A percentile compares a stretch with the other conserved stretches of the same genome.
Evolutionary conservation across 2,329 filamentous ascomycete species (phyloP).

Genomic region (Monosporascus sp.): DNA sequence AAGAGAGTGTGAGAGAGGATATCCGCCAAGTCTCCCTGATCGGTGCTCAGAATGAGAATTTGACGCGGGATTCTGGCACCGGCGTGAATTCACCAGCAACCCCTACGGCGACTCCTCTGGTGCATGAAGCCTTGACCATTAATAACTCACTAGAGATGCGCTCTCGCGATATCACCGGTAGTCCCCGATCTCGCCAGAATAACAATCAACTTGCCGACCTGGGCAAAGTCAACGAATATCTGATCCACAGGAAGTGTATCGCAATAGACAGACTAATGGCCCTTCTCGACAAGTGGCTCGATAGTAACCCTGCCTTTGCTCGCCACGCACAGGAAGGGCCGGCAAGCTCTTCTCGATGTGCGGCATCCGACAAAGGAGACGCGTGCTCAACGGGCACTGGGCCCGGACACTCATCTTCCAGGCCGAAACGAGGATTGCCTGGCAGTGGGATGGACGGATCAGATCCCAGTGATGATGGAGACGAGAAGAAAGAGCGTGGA

Average conservation of each 20-base stretch:
- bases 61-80: background rate
- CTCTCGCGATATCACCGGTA: background rate
- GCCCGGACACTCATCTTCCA: background rate
- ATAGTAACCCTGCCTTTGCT: background rate
- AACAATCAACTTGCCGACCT: slow-evolving; percentile 2
- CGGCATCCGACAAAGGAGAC: background rate
- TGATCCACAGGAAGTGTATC: slow-evolving; percentile 2
- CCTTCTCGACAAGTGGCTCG: slow-evolving; percentile 3
- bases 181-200: slow-evolving; percentile 2
- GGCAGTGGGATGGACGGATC: slow-evolving; percentile 1
- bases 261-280: slow-evolving; percentile 5
- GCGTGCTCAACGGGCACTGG: background rate
- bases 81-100: background rate
- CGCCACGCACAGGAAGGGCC: background rate
- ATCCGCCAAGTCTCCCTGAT: background rate
- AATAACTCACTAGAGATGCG: slow-evolving; percentile 4
- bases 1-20: background rate
- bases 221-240: slow-evolving; percentile 4
- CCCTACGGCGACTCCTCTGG: background rate
- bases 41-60: slow-evolving; percentile 1
- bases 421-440: slow-evolving; percentile 1
- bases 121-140: background rate
- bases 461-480: slow-evolving; percentile 1
- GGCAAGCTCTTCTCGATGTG: background rate
- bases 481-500: background rate